Percentiles rank a stretch among this genome's conserved stretches.
These are phyloP conservation scores for Primulina huaijiensis DNA, from an alignment of 257 asterid genomes.

Conservation along the genomic window DNA sequence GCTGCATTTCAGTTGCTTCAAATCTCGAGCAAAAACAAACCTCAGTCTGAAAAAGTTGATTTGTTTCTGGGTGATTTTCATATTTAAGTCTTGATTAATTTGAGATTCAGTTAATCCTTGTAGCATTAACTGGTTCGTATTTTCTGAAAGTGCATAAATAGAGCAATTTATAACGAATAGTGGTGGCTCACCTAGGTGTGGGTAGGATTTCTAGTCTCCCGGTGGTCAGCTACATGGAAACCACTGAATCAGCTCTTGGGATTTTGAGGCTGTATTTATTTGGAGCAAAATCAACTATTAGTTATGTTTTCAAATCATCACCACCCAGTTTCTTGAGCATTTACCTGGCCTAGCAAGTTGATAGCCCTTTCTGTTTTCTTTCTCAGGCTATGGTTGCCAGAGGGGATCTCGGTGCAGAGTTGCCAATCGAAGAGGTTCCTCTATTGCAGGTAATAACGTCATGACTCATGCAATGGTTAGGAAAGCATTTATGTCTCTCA, in stretches of 20 bases:
- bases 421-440: slow-evolving; percentile 97
- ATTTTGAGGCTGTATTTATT: slow-evolving; percentile 6
- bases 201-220: slow-evolving; percentile 4
- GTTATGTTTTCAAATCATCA: slow-evolving; percentile 12
- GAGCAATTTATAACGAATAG: slow-evolving; percentile 2
- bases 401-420: slow-evolving; percentile 98
- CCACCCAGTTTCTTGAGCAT: slow-evolving; percentile 12
- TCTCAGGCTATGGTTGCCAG: slow-evolving; percentile 97
- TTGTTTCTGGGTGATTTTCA: neutral
- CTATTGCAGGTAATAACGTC: slow-evolving; percentile 70
- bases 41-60: neutral
- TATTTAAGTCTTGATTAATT: neutral
- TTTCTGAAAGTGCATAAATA: slow-evolving; percentile 6
- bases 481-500: neutral
- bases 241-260: slow-evolving; percentile 4
- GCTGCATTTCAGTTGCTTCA: neutral
- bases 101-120: neutral
- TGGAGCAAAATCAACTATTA: slow-evolving; percentile 3
- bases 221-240: slow-evolving; percentile 8
- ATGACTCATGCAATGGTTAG: neutral
- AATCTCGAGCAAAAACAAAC: neutral
- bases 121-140: slow-evolving; percentile 17
- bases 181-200: slow-evolving; percentile 3
- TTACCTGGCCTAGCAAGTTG: slow-evolving; percentile 15
- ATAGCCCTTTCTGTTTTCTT: slow-evolving; percentile 20